Base-by-base conservation (phyloP, 1,139 yeast genomes). In the Arxiozyma telluris region DNA sequence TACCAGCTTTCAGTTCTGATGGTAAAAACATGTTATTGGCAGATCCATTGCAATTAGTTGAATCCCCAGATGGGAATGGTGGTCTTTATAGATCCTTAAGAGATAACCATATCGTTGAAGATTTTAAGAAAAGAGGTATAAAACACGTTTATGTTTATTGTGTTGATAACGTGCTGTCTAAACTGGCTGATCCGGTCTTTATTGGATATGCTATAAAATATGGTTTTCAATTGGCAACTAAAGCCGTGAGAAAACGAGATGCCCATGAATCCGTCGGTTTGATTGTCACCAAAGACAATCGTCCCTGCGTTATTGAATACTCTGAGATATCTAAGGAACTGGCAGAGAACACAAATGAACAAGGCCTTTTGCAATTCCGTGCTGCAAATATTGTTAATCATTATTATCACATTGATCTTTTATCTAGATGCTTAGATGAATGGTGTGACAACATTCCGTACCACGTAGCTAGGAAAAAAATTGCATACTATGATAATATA, bases 321-420 rank as follows among this genome's bases (percentile, higher is more conserved):
- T 85, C 95, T 53, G 99, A 94, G 71, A 90, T 94, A 59, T 77
- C 90, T 15, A 65, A 73, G 44, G 93, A 86, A 60, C 76, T 91
- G 63, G 86, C 94, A 41, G 81, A 80, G 63, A 82, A 81, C 58
- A 73, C 73, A 45, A 84, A 80, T 54, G 78, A 80, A 15, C 73
- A 82, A 63, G 74, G 76, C 11, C 76, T 84, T 60, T 76, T 94
- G 57, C 81, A 80, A 61, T 79, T 89, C 65, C 79, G 98, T 62
- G 97, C 98, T 8, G 99, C 97, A 25, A 94, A 94, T 71, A 94
- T 94, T 60, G 99, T 93, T 56, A 94, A 94, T 68, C 98, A 94
- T 71, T 94, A 91, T 73, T 94, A 93, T 72, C 84, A 93, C 6
- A 88, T 87, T 50, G 83, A 79, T 30, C 79, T 90, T 64, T 75